Base-by-base conservation (phyloP, 176 grass and related monocot genomes). In the Tuctoria greenei region DNA sequence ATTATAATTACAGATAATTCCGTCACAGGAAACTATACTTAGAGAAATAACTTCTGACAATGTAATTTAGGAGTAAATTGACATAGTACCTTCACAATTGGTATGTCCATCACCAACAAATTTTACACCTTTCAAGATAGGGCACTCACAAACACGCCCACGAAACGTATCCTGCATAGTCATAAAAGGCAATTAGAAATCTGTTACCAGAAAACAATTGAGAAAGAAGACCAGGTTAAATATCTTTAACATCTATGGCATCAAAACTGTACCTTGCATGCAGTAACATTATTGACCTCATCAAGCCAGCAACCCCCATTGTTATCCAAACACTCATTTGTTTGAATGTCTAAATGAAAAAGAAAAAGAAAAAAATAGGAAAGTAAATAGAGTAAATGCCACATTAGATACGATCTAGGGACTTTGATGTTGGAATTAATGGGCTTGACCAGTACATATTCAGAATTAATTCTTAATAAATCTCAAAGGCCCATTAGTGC, bases 241-340 rank as follows among this genome's bases (percentile, higher is more conserved):
- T 27, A 21, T 68, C 80, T 79, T 37, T 37, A 51, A 38, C 17
- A 64, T 70, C 10, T 38, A 2, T 46, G 36, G 39, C 28, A 20
- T 4, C 41, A 64, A 82, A 85, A 62, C 49, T 69, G 23, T 84
- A 96, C 93, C 90, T 79, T 92, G 93, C 93, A 96, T 67, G 93
- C 93, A 72, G 89, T 88, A 81, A 92, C 67, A 27, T 88, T 90
- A 79, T 70, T 84, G 86, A 42, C 84, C 58, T 69, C 78, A 61
- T 96, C 90, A 45, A 60, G 14, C 93, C 93, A 96, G 82, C 93
- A 96, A 80, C 93, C 93, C 72, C 93, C 93, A 75, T 96, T 81
- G 77, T 92, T 96, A 24, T 96, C 93, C 84, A 96, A 90, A 83
- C 93, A 96, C 66, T 96, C 93, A 86, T 96, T 96, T 92, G 90